phyloP scores from a whole-genome alignment of 2,329 filamentous ascomycete genomes.

The Albophoma yamanashiensis region DNA sequence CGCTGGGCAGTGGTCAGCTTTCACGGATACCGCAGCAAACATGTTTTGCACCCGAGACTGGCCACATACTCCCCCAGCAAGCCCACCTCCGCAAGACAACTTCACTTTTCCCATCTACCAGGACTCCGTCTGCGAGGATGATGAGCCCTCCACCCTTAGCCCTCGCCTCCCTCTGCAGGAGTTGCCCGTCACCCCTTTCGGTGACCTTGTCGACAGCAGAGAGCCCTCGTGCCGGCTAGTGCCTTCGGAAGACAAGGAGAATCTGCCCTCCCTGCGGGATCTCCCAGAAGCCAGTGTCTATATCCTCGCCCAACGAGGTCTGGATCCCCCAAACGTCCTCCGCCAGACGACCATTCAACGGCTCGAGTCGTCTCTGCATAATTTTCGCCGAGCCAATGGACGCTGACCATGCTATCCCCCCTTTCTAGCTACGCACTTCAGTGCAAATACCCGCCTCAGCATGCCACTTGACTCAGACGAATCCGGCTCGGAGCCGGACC shows the following conservation, averaged over 20 bases:
- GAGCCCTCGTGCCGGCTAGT: slow-evolving; percentile 10
- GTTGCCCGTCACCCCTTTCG: slow-evolving; percentile 12
- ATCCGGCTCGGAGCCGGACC: slow-evolving; percentile 24
- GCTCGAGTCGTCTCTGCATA: background rate
- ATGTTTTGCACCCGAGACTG: background rate
- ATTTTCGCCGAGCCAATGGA: slow-evolving; percentile 1
- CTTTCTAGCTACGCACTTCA: slow-evolving; percentile 16
- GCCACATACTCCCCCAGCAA: background rate
- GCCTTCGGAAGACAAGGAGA: slow-evolving; percentile 17
- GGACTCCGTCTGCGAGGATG: slow-evolving; percentile 3
- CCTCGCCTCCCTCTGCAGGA: slow-evolving; percentile 16
- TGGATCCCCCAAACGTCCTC: slow-evolving; percentile 3
- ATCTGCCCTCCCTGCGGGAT: slow-evolving; percentile 8
- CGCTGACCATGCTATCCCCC: slow-evolving; percentile 5
- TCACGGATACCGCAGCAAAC: background rate
- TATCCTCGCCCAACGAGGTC: slow-evolving; percentile 1
- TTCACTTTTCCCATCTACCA: slow-evolving; percentile 8
- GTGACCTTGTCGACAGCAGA: slow-evolving; percentile 10
- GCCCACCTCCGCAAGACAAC: background rate
- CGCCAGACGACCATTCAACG: slow-evolving; percentile 2
- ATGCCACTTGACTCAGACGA: slow-evolving; percentile 25
- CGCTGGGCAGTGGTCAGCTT: background rate
- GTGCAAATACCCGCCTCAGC: slow-evolving; percentile 21
- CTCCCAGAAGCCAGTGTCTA: slow-evolving; percentile 7
- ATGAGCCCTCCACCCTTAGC: slow-evolving; percentile 1